Conservation (phyloP, 2,329 filamentous ascomycete species). For the Xylariaceae sp. region DNA sequence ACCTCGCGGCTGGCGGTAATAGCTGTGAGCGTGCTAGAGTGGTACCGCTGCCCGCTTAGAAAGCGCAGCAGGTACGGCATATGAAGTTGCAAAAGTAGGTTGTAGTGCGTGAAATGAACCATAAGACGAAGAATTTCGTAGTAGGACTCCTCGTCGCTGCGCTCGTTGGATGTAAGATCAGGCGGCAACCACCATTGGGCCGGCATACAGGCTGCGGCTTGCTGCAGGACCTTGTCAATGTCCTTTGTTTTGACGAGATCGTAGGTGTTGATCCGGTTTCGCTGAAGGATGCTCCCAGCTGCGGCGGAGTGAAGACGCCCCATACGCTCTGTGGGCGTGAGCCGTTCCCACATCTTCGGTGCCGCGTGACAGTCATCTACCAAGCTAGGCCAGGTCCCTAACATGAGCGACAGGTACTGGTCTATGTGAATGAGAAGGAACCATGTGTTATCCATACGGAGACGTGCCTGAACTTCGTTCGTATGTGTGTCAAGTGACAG, state of each 20-base stretch:
- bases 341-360: conserved; percentile 36
- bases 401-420: conserved; percentile 53
- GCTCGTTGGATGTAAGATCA: conserved; percentile 4
- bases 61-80: conserved; percentile 50
- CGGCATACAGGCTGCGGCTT: conserved; percentile 46
- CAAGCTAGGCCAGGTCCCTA: conserved; percentile 52
- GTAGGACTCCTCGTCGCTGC: conserved; percentile 31
- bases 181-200: conserved; percentile 50
- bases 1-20: conserved; percentile 51
- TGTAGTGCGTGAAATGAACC: conserved; percentile 50
- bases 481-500: conserved; percentile 31
- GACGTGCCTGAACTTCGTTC: conserved; percentile 31
- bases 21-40: conserved; percentile 48
- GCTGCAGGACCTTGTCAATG: conserved; percentile 47
- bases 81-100: conserved; percentile 51
- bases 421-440: conserved; percentile 52
- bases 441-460: conserved; percentile 50
- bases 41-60: conserved; percentile 34
- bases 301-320: conserved; percentile 45
- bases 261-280: conserved; percentile 39
- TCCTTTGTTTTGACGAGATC: conserved; percentile 40
- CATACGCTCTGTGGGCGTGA: conserved; percentile 30
- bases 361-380: conserved; percentile 38
- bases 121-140: conserved; percentile 45
- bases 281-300: conserved; percentile 46